phyloP scores from a whole-genome alignment of 306 rosid genomes.

The Pueraria montana region DNA sequence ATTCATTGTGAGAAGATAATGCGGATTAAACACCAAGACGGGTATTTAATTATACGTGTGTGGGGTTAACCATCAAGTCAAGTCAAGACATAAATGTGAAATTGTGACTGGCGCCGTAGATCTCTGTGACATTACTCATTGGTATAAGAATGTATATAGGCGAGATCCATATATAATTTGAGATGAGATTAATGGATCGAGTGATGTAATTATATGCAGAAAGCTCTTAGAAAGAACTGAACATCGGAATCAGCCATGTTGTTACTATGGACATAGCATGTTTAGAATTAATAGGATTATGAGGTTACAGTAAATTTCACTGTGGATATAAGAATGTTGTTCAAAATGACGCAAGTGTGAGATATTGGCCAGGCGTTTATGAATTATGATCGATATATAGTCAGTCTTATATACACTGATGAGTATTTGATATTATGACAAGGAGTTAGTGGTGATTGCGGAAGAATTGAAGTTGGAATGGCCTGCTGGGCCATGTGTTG shows the following conservation, averaged over 20 bases:
- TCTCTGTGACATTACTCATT: neutral
- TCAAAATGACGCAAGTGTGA: too few species aligned
- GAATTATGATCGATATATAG: neutral
- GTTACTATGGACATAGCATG: neutral
- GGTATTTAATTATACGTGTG: neutral
- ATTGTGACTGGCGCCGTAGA: neutral
- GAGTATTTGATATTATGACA: neutral
- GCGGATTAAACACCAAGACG: neutral
- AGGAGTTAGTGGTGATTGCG: neutral
- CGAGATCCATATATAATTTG: too few species aligned
- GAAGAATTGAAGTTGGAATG: constrained; percentile 30
- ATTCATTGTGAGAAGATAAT: neutral
- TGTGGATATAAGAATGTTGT: too few species aligned
- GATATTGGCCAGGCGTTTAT: neutral
- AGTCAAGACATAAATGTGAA: neutral
- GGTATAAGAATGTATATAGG: neutral
- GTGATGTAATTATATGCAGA: neutral
- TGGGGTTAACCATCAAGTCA: neutral
- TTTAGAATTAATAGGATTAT: neutral
- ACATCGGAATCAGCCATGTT: neutral
- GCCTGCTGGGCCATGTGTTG: neutral
- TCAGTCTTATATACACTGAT: too few species aligned
- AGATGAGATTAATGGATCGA: too few species aligned
- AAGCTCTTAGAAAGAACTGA: neutral
- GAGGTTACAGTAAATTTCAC: too few species aligned